phyloP scores from a whole-genome alignment of 1,139 yeast species.

The Magnusiomyces clavatus region DNA sequence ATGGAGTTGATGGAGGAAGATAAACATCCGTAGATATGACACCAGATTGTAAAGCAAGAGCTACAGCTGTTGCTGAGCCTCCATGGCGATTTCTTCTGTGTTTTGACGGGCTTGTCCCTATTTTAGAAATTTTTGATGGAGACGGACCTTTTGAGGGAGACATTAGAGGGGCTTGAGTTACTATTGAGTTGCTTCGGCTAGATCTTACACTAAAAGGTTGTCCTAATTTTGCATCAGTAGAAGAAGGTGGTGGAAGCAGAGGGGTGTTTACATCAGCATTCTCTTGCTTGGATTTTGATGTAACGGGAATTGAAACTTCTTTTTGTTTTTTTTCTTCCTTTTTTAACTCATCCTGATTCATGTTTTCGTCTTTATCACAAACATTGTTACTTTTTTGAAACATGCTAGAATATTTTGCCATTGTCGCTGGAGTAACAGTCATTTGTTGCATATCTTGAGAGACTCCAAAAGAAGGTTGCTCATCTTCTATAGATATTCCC shows the following conservation, averaged over 20 bases:
- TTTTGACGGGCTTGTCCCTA: conserved; percentile 7
- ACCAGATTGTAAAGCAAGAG: conserved; percentile 8
- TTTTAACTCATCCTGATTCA: too few species aligned
- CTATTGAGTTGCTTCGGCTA: too few species aligned
- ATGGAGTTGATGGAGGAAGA: conserved; percentile 17
- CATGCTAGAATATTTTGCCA: conserved; percentile 25
- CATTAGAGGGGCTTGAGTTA: too few species aligned
- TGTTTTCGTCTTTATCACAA: too few species aligned
- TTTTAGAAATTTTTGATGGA: conserved; percentile 11
- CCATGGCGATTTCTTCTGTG: conserved; percentile 10
- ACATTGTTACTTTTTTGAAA: not conserved
- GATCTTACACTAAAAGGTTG: too few species aligned
- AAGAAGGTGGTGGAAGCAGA: conserved; percentile 14
- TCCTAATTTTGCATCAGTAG: conserved; percentile 7
- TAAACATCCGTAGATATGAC: conserved; percentile 12
- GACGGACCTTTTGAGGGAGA: not conserved
- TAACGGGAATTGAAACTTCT: too few species aligned
- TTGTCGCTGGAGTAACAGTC: conserved; percentile 23
- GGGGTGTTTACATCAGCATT: too few species aligned
- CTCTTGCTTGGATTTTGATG: too few species aligned
- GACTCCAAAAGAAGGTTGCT: conserved; percentile 9
- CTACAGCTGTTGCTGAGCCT: conserved; percentile 11
- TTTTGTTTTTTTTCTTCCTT: too few species aligned
- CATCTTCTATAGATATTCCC: not conserved
- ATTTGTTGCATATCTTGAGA: conserved; percentile 14